These are phyloP conservation scores for Acacia acuminata DNA, from an alignment of 306 rosid species.

Conservation along the genomic window DNA sequence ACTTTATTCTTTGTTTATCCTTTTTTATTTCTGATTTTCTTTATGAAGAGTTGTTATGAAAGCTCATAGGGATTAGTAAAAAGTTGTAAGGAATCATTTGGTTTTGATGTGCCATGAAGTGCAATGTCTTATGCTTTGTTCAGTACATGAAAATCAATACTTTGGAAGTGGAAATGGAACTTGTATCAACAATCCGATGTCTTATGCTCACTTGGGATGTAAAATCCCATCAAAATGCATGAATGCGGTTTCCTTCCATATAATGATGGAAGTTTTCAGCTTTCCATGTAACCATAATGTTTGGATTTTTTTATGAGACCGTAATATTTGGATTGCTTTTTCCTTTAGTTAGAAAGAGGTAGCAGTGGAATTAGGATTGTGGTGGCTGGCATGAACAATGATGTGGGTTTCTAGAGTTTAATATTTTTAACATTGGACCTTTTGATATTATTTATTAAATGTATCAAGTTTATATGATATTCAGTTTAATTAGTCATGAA, in stretches of 20 bases:
- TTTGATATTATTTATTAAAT: too few relatives aligned
- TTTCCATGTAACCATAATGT: too few relatives aligned
- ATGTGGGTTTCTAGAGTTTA: not conserved
- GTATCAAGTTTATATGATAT: too few relatives aligned
- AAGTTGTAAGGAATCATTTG: constrained; percentile 14
- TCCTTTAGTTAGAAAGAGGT: not conserved
- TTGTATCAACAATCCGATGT: not conserved
- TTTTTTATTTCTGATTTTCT: constrained; percentile 10
- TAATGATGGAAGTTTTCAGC: not conserved
- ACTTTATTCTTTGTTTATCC: constrained; percentile 20
- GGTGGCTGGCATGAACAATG: not conserved
- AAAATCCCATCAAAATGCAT: not conserved
- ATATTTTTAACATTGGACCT: too few relatives aligned
- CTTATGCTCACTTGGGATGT: not conserved
- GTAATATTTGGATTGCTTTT: not conserved
- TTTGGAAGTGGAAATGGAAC: not conserved
- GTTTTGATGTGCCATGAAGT: constrained; percentile 16
- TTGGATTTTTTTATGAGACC: too few relatives aligned
- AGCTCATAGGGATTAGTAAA: constrained; percentile 2
- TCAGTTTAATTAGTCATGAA: too few relatives aligned
- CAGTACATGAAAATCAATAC: not conserved
- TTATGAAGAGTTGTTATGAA: not conserved
- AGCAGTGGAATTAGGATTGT: not conserved
- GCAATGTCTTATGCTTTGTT: not conserved
- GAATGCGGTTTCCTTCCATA: not conserved